Conservation (phyloP, 345 rosid species). For the Eucalyptus curtisii region DNA sequence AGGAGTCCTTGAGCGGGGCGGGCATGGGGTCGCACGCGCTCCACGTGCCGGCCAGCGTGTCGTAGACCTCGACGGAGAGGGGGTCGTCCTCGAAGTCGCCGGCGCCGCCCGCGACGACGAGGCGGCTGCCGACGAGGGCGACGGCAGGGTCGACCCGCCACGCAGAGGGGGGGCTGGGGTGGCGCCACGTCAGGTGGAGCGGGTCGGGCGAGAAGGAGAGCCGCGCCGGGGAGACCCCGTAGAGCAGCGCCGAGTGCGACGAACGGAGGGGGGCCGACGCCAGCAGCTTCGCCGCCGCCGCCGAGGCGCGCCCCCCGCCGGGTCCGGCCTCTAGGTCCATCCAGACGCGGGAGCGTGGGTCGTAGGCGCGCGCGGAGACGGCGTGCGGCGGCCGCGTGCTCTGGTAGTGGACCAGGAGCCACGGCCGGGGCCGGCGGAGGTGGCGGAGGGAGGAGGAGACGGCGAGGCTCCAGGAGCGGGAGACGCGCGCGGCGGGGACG, state of each 20-base stretch:
- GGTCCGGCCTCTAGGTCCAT: conserved; percentile 5
- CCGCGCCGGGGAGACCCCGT: conserved; percentile 34
- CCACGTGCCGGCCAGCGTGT: conserved; percentile 34
- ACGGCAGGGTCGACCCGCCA: conserved; percentile 77
- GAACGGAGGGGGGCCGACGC: conserved; percentile 31
- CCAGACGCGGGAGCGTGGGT: conserved; percentile 60
- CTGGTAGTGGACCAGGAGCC: conserved; percentile 59
- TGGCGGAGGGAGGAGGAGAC: conserved; percentile 54
- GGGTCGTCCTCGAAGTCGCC: conserved; percentile 63
- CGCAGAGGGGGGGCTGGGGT: conserved; percentile 22
- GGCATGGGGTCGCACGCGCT: conserved; percentile 53
- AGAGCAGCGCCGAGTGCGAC: conserved; percentile 52
- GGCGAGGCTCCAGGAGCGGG: conserved; percentile 55
- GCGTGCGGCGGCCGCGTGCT: conserved; percentile 12
- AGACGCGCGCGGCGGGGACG: conserved; percentile 41
- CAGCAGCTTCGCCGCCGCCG: background rate
- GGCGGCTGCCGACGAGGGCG: conserved; percentile 26
- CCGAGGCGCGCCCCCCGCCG: background rate
- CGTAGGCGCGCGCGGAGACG: conserved; percentile 38
- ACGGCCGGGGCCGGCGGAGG: conserved; percentile 30
- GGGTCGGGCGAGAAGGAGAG: conserved; percentile 64
- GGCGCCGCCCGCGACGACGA: conserved; percentile 54
- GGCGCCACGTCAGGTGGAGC: conserved; percentile 55
- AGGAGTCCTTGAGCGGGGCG: conserved; percentile 20
- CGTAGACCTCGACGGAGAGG: conserved; percentile 49